A percentile compares a stretch with the other conserved stretches of the same genome.
phyloP scores from a whole-genome alignment of 306 rosid species.

The Cicer pinnatifidum region DNA sequence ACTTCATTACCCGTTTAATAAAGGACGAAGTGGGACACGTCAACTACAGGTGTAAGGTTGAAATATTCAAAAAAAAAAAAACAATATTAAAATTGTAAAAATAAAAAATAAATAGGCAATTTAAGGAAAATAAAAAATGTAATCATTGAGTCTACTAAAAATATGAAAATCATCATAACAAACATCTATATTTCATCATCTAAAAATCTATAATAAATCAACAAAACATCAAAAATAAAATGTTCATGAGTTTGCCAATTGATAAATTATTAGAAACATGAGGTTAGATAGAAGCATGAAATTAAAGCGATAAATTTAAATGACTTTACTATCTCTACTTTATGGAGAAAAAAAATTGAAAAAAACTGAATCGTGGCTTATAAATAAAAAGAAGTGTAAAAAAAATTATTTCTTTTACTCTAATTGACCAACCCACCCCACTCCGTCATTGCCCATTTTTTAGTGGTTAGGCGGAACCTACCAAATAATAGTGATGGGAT shows the following conservation, averaged over 20 bases:
- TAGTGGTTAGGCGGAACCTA: background rate
- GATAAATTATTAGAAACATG: too few species aligned
- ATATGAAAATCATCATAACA: background rate
- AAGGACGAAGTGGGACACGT: too few species aligned
- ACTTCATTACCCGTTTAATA: too few species aligned
- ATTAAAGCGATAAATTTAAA: too few species aligned
- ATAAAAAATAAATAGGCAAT: too few species aligned
- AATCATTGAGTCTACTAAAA: background rate
- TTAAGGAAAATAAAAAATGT: too few species aligned
- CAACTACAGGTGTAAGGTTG: too few species aligned
- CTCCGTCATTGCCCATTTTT: background rate
- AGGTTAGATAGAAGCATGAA: too few species aligned
- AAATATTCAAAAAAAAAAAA: too few species aligned
- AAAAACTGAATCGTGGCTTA: background rate
- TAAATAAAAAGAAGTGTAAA: background rate
- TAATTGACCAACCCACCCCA: background rate
- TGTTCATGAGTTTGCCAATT: background rate
- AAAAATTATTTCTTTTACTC: too few species aligned
- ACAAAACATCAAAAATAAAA: background rate
- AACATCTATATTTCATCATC: background rate
- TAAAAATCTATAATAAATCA: background rate
- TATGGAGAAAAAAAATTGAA: background rate
- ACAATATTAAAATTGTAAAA: too few species aligned
- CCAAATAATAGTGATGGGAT: background rate
- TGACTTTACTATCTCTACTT: background rate